Evolutionary conservation across 2,329 filamentous ascomycete genomes (phyloP).

Genomic region (Rutstroemia sp.): DNA sequence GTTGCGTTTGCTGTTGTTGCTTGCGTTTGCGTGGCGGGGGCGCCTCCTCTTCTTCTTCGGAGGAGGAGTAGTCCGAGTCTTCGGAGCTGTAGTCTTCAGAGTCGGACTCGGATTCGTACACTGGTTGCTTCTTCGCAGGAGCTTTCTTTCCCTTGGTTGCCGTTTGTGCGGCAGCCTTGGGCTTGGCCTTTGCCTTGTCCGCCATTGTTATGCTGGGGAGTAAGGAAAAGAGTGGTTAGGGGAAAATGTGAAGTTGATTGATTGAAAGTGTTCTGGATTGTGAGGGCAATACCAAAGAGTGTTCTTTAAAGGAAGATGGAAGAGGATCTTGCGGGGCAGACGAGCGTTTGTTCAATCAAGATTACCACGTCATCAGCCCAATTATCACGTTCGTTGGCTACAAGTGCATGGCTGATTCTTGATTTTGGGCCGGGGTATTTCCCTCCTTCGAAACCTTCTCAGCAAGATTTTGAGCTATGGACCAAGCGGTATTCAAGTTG

Average conservation of each 20-base stretch:
- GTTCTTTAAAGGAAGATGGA: conserved; percentile 9
- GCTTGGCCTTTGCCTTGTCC: conserved; percentile 1
- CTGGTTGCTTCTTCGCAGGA: not conserved
- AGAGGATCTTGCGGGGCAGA: not conserved
- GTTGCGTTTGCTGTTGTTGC: conserved; percentile 7
- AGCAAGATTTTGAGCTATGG: not conserved
- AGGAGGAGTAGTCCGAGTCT: conserved; percentile 2
- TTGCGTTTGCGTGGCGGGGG: conserved; percentile 5
- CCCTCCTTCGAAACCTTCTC: not conserved
- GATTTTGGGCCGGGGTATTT: not conserved
- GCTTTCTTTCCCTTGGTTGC: conserved; percentile 4
- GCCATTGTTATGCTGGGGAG: not conserved
- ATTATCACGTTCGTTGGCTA: not conserved
- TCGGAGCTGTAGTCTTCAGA: not conserved
- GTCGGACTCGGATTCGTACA: not conserved
- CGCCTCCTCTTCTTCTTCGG: conserved; percentile 4
- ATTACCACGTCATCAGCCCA: conserved; percentile 5
- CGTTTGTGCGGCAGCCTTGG: conserved; percentile 4
- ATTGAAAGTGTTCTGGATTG: not conserved
- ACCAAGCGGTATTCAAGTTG: not conserved
- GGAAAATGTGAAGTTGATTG: not conserved
- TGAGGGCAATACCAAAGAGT: not conserved
- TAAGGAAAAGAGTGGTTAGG: not conserved
- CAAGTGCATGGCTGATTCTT: not conserved
- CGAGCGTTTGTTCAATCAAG: not conserved